Evolutionary conservation across 768 basidiomycete genomes (phyloP), one percentile per base, ranked within the genome.

Genomic region (Tulasnella sp.): DNA sequence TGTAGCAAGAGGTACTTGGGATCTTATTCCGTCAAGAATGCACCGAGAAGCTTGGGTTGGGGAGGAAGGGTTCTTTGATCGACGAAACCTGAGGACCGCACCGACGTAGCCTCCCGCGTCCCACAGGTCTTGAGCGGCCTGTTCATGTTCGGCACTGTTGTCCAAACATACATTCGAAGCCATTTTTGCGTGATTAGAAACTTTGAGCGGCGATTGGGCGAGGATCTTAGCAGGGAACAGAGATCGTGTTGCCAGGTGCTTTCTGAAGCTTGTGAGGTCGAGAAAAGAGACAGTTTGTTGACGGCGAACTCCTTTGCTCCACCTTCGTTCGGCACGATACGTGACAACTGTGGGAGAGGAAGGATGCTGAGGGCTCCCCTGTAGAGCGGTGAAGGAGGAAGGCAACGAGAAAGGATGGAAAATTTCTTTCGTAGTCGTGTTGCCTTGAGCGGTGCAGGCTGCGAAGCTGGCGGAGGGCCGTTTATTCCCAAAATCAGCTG

Each of bases 21-120:
- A 11, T 20, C 76, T 37, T 37, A 77, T 35, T n/a, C 23, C 26
- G 3, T 23, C 29, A 3, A 77, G 18, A 35, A 77, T 13, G 20
- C 13, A 73, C 11, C 13, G 26, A 11, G 44, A 40, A 3, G 74
- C 76, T 73, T n/a, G 26, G 13, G 76, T 10, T 7, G 69, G 37
- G 20, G 20, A n/a, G 39, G n/a, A 42, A 73, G 70, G 70, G 44
- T 40, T 13, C 2, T 26, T 5, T 29, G 76, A 74, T 35, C 13
- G 2, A 16, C 3, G 2, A 13, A 70, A 11, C 71, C 39, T 29
- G 40, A 40, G 26, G 20, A 44, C 69, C 15, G 76, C 76, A 26
- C 26, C 10, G 35, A 29, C 13, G 29, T 35, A 26, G 35, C 79
- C 76, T 18, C 88, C 89, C 80, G 89, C 70, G n/a, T n/a, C n/a